Base-by-base conservation (phyloP, 768 basidiomycete genomes). In the Leccinellum rugosiceps region DNA sequence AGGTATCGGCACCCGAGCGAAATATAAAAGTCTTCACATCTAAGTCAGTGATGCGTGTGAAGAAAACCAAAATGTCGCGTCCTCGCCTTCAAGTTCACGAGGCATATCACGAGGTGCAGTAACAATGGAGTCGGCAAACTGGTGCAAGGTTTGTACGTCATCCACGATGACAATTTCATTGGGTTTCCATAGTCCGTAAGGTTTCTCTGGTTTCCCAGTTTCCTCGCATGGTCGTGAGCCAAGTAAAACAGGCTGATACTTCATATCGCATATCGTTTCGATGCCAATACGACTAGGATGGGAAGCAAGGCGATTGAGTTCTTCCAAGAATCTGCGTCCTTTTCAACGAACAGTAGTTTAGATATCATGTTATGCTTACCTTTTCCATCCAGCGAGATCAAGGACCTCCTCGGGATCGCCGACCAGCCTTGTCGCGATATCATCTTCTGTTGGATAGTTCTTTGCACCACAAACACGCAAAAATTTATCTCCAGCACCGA, bases 21-120 rank as follows among this genome's bases (percentile, higher is more conserved):
- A 0, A 74, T 66, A 67, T 96, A 97, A 65, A 97, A 89, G 1
- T 72, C 87, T 87, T 55, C 23, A 26, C 21, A 25, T 43, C 13
- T 31, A n/a, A 19, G 10, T 46, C 46, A 38, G 26, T 23, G 7
- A 30, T 38, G 25, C 15, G 47, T n/a, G 21, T 21, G 10, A 13
- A 34, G 32, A 34, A 34, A 34, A 14, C 32, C 0, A 34, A 14
- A 15, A 34, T 15, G 1, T 5, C 32, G 6, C 4, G 26, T 26
- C 7, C 60, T 52, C 58, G 89, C 86, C 81, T 84, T 97, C 94
- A 9, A 98, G 82, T 82, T 97, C 94, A 10, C 95, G n/a, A n/a
- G n/a, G n/a, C n/a, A n/a, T n/a, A n/a, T n/a, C n/a, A n/a, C n/a
- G n/a, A n/a, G n/a, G n/a, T 4, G 88, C 90, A 11, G 80, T 80